These are phyloP conservation scores for Naganishia kalamii DNA, from an alignment of 768 basidiomycete genomes.

Conservation along the genomic window DNA sequence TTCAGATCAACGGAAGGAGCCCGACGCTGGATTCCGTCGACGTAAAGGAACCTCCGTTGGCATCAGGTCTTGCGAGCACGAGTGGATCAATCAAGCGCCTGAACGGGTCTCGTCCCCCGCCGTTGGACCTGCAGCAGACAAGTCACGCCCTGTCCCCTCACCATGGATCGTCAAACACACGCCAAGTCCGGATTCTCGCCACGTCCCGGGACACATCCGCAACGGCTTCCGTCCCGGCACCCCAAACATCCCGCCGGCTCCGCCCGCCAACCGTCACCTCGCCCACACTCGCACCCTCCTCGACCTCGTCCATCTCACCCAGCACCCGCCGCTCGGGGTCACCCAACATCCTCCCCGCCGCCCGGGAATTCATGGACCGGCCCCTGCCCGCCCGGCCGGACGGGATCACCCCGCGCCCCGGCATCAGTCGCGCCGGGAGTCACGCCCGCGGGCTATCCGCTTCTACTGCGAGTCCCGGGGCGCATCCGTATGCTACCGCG, in stretches of 20 bases:
- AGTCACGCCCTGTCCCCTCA: conserved; percentile 2
- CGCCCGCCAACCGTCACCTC: background rate
- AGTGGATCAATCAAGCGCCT: conserved; percentile 46
- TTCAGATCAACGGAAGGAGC: conserved; percentile 6
- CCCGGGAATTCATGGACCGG: conserved; percentile 18
- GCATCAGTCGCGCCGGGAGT: background rate
- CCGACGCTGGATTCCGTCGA: background rate
- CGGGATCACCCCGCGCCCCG: conserved; percentile 10
- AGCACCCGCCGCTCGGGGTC: no score
- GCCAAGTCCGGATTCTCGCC: background rate
- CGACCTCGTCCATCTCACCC: background rate
- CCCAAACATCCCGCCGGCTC: background rate
- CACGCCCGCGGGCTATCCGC: background rate
- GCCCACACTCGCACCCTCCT: background rate
- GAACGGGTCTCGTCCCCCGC: conserved; percentile 64
- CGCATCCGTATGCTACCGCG: background rate
- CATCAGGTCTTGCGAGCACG: background rate
- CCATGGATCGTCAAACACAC: no score
- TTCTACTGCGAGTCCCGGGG: background rate
- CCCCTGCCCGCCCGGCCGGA: conserved; percentile 17
- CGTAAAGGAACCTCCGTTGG: background rate
- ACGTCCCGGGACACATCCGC: no score
- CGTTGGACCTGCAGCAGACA: conserved; percentile 61
- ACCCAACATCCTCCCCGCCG: no score
- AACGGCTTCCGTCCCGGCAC: no score